These are phyloP conservation scores for Boehmeria nivea DNA, from an alignment of 306 rosid species.

Conservation along the genomic window DNA sequence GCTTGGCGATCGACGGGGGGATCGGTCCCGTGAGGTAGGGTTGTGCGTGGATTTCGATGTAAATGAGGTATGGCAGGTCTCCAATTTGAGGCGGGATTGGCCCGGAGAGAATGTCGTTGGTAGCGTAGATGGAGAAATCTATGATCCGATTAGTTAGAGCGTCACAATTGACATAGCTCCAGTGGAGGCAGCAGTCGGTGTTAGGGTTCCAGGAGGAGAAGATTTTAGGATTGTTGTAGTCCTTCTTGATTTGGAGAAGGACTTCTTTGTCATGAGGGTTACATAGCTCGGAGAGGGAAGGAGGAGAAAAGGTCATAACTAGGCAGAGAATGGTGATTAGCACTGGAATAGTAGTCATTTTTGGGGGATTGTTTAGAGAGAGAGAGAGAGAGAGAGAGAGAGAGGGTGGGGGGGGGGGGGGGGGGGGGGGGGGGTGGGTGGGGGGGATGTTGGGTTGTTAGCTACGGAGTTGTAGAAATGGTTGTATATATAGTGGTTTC, in stretches of 20 bases:
- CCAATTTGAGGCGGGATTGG: constrained; percentile 54
- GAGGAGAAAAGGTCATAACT: no score
- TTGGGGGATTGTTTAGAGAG: no score
- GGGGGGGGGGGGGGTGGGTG: no score
- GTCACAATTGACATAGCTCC: constrained; percentile 1
- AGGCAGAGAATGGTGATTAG: no score
- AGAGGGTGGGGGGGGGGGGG: no score
- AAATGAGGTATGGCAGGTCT: constrained; percentile 47
- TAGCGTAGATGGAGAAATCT: background rate
- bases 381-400: no score
- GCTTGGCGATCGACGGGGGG: constrained; percentile 49
- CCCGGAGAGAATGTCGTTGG: background rate
- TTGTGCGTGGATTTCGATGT: constrained; percentile 41
- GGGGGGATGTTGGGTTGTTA: no score
- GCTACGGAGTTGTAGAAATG: no score
- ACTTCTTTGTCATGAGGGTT: constrained; percentile 1
- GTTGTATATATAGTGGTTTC: no score
- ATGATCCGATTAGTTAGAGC: no score
- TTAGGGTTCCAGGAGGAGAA: constrained; percentile 1
- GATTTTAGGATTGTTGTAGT: background rate
- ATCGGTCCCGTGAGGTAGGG: constrained; percentile 56
- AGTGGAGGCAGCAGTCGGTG: constrained; percentile 4
- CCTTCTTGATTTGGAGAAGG: constrained; percentile 8
- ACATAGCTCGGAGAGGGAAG: constrained; percentile 2
- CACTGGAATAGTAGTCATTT: no score